These are phyloP conservation scores for Pyrus pyrifolia DNA, from an alignment of 306 rosid genomes.

Conservation along the genomic window DNA sequence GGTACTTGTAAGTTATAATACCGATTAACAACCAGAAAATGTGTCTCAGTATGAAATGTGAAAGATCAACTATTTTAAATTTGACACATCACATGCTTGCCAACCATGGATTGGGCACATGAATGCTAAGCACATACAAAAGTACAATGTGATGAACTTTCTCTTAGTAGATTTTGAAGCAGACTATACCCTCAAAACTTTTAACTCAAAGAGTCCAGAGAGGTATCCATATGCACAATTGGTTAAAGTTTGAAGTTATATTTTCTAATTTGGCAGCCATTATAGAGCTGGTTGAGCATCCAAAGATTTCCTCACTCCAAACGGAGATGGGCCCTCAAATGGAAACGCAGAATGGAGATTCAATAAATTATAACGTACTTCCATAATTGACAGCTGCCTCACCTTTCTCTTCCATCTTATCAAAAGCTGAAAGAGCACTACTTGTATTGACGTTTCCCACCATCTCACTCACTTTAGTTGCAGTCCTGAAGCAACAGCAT, in stretches of 20 bases:
- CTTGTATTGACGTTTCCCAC: conserved; percentile 91
- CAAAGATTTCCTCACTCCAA: not conserved
- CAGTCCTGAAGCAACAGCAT: conserved; percentile 53
- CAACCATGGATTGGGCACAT: not conserved
- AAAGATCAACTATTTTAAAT: not conserved
- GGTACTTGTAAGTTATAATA: not conserved
- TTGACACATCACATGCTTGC: not conserved
- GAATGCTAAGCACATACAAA: not conserved
- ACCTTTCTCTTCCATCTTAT: conserved; percentile 99
- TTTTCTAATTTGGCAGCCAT: not conserved
- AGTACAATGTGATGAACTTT: not conserved
- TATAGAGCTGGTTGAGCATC: not conserved
- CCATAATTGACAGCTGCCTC: conserved; percentile 11
- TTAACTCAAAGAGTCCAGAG: not conserved
- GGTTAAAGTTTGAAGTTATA: not conserved
- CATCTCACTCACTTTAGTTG: conserved; percentile 86
- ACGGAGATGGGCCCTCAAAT: not conserved
- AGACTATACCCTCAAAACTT: not conserved
- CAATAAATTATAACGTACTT: not conserved
- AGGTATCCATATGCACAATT: not conserved
- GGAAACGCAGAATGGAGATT: not conserved
- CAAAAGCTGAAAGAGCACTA: conserved; percentile 89
- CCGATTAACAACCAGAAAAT: not conserved
- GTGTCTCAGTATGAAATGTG: not conserved
- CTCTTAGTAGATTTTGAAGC: not conserved